These are phyloP conservation scores for Mycosarcoma maydis DNA, from an alignment of 1,284 basidiomycete species.

Conservation along the genomic window DNA sequence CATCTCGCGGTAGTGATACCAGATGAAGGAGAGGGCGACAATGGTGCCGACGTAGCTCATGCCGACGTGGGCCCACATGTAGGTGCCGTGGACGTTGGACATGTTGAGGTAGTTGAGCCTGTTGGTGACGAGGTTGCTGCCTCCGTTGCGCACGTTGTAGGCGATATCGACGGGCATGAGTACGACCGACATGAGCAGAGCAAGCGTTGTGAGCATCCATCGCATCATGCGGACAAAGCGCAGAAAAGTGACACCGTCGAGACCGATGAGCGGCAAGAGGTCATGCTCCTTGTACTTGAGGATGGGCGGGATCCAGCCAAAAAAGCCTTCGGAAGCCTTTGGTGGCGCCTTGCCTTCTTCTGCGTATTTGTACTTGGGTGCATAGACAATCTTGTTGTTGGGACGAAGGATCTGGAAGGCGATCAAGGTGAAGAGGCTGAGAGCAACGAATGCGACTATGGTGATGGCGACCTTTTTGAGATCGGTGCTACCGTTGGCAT, in stretches of 20 bases:
- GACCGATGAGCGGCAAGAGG: constrained; percentile 84
- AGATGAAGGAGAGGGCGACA: constrained; percentile 58
- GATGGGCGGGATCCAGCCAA: constrained; percentile 81
- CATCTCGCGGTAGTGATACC: constrained; percentile 59
- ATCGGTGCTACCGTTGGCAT: constrained; percentile 38
- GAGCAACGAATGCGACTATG: constrained; percentile 46
- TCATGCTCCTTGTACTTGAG: constrained; percentile 84
- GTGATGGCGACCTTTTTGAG: constrained; percentile 46
- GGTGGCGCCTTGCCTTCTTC: constrained; percentile 82
- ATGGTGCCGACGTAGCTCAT: constrained; percentile 63
- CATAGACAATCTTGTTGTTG: constrained; percentile 77
- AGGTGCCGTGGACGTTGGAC: constrained; percentile 54
- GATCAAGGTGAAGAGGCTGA: constrained; percentile 51
- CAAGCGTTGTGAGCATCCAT: constrained; percentile 52
- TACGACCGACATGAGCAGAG: constrained; percentile 74
- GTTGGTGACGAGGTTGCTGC: constrained; percentile 28
- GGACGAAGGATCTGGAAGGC: constrained; percentile 59
- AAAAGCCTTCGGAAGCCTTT: constrained; percentile 73
- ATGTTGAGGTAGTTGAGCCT: constrained; percentile 58
- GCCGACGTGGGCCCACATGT: constrained; percentile 64
- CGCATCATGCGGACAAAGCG: constrained; percentile 89
- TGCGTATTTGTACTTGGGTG: constrained; percentile 84
- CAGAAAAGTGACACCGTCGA: constrained; percentile 92
- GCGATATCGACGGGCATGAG: constrained; percentile 80
- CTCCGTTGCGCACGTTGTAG: constrained; percentile 49